Conservation (phyloP, 768 basidiomycete species). For the Candolleomyces aberdarensis region DNA sequence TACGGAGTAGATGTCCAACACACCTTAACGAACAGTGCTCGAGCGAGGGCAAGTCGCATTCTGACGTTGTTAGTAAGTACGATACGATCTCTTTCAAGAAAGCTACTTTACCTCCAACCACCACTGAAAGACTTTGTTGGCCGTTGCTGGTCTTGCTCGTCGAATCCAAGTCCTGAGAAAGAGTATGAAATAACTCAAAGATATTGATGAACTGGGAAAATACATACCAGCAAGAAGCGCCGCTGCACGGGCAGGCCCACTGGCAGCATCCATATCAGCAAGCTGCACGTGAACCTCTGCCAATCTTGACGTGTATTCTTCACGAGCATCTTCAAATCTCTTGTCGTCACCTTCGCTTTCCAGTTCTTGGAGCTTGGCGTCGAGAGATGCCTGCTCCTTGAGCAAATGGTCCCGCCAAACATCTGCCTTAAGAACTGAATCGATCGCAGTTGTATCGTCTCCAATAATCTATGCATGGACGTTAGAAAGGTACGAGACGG, state of each 20-base stretch:
- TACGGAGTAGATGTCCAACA: neutral
- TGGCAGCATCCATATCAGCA: constrained; percentile 98
- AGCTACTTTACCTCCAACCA: constrained; percentile 78
- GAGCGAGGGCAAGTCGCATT: constrained; percentile 93
- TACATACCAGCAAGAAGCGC: constrained; percentile 75
- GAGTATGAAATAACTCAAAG: neutral
- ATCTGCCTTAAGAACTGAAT: constrained; percentile 98
- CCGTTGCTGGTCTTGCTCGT: constrained; percentile 79
- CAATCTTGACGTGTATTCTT: constrained; percentile 77
- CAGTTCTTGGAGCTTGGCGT: constrained; percentile 66
- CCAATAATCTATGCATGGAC: constrained; percentile 65
- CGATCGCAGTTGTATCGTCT: constrained; percentile 88
- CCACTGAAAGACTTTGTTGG: constrained; percentile 88
- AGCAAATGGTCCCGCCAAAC: constrained; percentile 95
- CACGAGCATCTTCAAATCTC: constrained; percentile 78
- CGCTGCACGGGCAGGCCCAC: constrained; percentile 92
- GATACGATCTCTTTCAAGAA: neutral
- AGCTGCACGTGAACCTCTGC: constrained; percentile 87
- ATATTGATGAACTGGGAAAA: neutral
- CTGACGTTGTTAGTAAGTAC: constrained; percentile 33
- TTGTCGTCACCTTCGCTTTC: constrained; percentile 77
- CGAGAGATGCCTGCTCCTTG: constrained; percentile 77
- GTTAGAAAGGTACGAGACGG: neutral
- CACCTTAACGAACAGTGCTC: constrained; percentile 95
- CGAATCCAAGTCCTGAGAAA: constrained; percentile 79